phyloP scores from a whole-genome alignment of 2,329 filamentous ascomycete genomes.

The Polytolypa hystricis region DNA sequence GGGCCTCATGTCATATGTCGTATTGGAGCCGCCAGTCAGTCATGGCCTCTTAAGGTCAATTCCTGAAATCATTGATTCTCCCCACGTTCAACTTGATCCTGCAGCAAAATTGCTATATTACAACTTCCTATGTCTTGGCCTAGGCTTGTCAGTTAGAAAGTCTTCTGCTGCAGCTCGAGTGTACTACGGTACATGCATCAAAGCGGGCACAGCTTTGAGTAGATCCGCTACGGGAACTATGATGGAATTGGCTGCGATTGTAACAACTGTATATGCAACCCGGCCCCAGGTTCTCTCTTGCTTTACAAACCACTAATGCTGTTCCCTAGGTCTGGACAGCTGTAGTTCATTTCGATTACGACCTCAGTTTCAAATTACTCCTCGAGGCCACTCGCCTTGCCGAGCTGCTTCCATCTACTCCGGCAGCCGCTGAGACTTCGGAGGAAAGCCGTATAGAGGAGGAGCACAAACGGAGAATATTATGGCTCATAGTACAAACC shows the following conservation, averaged over 20 bases:
- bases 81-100: slow-evolving; percentile 3
- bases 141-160: neutral
- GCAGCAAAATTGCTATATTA: slow-evolving; percentile 3
- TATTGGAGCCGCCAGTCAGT: neutral
- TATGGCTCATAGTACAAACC: neutral
- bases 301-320: neutral
- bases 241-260: neutral
- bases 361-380: slow-evolving; percentile 4
- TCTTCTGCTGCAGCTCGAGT: neutral
- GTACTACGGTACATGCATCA: slow-evolving; percentile 2
- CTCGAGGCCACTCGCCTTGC: slow-evolving; percentile 1
- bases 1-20: neutral
- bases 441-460: neutral
- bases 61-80: slow-evolving; percentile 1
- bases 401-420: neutral
- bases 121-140: slow-evolving; percentile 1
- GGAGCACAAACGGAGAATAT: neutral
- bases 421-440: too few relatives aligned
- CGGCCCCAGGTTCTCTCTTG: neutral
- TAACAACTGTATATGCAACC: neutral
- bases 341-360: slow-evolving; percentile 3
- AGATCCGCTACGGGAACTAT: slow-evolving; percentile 1
- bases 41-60: neutral
- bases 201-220: slow-evolving; percentile 1
- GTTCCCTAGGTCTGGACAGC: neutral